Evolutionary conservation across 2,329 filamentous ascomycete species (phyloP).

Genomic region (Acarospora socialis): DNA sequence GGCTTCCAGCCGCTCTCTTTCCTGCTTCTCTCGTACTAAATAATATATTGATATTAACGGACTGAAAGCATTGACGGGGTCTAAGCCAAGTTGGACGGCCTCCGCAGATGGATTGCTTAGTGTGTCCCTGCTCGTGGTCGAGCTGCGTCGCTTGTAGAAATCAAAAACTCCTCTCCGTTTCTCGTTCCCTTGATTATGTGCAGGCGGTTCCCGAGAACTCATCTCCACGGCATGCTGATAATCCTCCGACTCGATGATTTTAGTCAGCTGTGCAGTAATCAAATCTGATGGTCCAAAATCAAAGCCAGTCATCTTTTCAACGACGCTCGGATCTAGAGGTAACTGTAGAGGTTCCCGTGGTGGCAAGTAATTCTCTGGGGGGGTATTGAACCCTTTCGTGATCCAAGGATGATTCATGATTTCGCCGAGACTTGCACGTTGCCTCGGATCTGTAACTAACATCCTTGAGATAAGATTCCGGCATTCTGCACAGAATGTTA

Average conservation of each 20-base stretch:
- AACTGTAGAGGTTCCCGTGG: conserved; percentile 69
- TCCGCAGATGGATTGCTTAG: conserved; percentile 73
- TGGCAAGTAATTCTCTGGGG: conserved; percentile 82
- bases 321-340: conserved; percentile 67
- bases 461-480: conserved; percentile 84
- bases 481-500: conserved; percentile 54
- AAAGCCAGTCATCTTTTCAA: conserved; percentile 93
- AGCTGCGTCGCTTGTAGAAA: conserved; percentile 92
- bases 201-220: conserved; percentile 51
- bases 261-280: conserved; percentile 68
- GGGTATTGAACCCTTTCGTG: conserved; percentile 72
- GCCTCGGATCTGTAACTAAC: conserved; percentile 85
- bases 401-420: conserved; percentile 96
- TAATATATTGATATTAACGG: conserved; percentile 91
- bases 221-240: conserved; percentile 74
- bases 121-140: conserved; percentile 75
- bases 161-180: conserved; percentile 87
- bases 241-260: conserved; percentile 82
- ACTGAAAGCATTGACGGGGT: conserved; percentile 86
- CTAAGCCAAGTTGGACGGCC: conserved; percentile 63
- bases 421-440: conserved; percentile 74
- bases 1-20: conserved; percentile 51
- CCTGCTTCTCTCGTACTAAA: conserved; percentile 85
- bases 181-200: conserved; percentile 48
- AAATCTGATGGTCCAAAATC: conserved; percentile 83